Evolutionary conservation across 2,329 filamentous ascomycete species (phyloP), one percentile per base, ranked within the genome.

Genomic region (Apiospora pterosperma): DNA sequence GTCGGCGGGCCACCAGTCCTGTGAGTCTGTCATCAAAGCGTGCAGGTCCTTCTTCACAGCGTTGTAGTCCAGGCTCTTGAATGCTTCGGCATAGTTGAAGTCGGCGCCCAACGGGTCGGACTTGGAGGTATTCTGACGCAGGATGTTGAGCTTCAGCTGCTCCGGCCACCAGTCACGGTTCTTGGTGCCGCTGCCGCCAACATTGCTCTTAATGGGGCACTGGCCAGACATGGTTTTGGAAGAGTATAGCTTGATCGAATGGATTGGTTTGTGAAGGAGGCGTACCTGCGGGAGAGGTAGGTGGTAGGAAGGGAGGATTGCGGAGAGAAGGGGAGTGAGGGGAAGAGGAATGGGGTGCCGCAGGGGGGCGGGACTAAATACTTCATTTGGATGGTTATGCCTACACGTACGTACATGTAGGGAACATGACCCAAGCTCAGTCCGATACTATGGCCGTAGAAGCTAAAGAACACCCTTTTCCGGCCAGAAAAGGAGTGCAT

Each of bases 1-100:
- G 75, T 93, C 91, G 38, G 91, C 91, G 1, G 91, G 91, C 91
- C 91, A 93, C 87, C 87, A 93, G 52, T 91, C 88, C 79, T 93
- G 88, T 2, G 90, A 92, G 75, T 92, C 88, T 61, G 91, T 93
- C 88, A 93, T 90, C 72, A 93, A 75, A 21, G 79, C 82, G n/a
- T 81, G 71, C 5, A 93, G 78, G 74, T 94, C 91, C 78, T 91
- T 89, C 87, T 93, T 93, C 70, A 93, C 77, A 34, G 79, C 89
- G 66, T 85, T 80, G 73, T 91, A 92, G 78, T 92, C 88, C 64
- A 93, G 81, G 72, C 79, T 86, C 80, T 90, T 89, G 82, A 93
- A 93, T 28, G 89, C 90, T 31, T 84, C 81, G 21, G 84, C 83
- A 77, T 94, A 94, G 80, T 93, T 86, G 72, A 92, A 92, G 69